Percentiles rank a stretch among this genome's conserved stretches.
These are phyloP conservation scores for Tolypocladium inflatum DNA, from an alignment of 2,329 filamentous ascomycete genomes.

Conservation along the genomic window DNA sequence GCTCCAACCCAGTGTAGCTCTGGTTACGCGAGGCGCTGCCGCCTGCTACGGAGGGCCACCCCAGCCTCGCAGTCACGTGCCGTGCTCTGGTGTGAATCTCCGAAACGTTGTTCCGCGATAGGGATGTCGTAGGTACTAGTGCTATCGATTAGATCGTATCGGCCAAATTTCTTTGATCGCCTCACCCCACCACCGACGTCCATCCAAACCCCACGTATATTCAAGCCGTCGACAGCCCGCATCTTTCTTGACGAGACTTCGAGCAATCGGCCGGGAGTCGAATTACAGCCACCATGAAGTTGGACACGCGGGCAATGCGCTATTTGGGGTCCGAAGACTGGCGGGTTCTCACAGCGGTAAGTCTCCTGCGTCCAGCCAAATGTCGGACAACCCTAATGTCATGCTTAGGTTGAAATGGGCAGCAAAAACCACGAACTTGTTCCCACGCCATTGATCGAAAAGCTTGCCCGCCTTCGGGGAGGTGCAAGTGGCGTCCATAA, in stretches of 20 bases:
- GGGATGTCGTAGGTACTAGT: background rate
- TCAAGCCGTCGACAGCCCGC: background rate
- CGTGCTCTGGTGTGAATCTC: background rate
- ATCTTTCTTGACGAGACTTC: background rate
- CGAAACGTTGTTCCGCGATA: constrained; percentile 8
- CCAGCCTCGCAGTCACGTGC: constrained; percentile 23
- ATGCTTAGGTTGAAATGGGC: constrained; percentile 71
- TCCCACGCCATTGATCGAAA: constrained; percentile 78
- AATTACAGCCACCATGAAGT: constrained; percentile 58
- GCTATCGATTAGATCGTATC: constrained; percentile 23
- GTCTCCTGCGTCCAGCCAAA: constrained; percentile 16
- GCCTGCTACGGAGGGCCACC: constrained; percentile 21
- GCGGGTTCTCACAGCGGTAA: constrained; percentile 84
- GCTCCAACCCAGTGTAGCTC: constrained; percentile 17
- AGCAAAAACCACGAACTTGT: constrained; percentile 97
- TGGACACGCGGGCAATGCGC: constrained; percentile 88
- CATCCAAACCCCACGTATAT: constrained; percentile 12
- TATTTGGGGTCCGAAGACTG: constrained; percentile 91
- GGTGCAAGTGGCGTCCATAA: constrained; percentile 71
- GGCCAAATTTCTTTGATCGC: constrained; percentile 14
- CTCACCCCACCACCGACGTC: constrained; percentile 16
- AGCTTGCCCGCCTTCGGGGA: constrained; percentile 71
- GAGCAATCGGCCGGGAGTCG: background rate
- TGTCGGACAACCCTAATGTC: background rate
- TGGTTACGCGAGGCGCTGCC: constrained; percentile 36